Evolutionary conservation across 768 basidiomycete genomes (phyloP).

Genomic region (Lepiota subincarnata): DNA sequence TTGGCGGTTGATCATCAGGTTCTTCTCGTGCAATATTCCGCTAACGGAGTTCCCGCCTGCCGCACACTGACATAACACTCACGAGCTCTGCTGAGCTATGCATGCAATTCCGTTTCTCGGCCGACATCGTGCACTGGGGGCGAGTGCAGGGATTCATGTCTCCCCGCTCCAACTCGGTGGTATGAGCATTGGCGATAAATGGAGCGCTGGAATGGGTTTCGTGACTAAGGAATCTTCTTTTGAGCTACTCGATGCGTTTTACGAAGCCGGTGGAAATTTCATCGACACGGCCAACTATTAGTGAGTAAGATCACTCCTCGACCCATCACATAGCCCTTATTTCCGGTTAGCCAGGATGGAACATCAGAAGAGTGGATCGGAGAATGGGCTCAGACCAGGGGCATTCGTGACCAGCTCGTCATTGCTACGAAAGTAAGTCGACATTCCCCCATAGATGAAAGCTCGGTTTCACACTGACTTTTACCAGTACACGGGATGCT

Average conservation of each 20-base stretch:
- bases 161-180: slow-evolving; percentile 6
- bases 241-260: slow-evolving; percentile 8
- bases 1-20: no score
- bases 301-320: not conserved
- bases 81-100: no score
- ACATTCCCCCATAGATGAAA: no score
- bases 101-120: not conserved
- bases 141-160: slow-evolving; percentile 8
- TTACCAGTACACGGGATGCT: slow-evolving; percentile 23
- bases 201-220: slow-evolving; percentile 2
- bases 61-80: no score
- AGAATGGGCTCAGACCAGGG: slow-evolving; percentile 42
- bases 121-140: not conserved
- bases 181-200: slow-evolving; percentile 12
- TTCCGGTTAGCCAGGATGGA: slow-evolving; percentile 40
- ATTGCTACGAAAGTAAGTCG: slow-evolving; percentile 36
- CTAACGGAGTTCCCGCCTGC: no score
- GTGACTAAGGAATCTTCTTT: slow-evolving; percentile 3
- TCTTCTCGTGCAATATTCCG: no score
- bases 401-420: slow-evolving; percentile 41
- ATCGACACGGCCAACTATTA: slow-evolving; percentile 8
- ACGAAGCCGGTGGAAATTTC: slow-evolving; percentile 5
- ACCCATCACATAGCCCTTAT: not conserved
- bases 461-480: not conserved
- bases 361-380: slow-evolving; percentile 46